phyloP scores from a whole-genome alignment of 805 yeast species.

The Cyberlindnera japonica region DNA sequence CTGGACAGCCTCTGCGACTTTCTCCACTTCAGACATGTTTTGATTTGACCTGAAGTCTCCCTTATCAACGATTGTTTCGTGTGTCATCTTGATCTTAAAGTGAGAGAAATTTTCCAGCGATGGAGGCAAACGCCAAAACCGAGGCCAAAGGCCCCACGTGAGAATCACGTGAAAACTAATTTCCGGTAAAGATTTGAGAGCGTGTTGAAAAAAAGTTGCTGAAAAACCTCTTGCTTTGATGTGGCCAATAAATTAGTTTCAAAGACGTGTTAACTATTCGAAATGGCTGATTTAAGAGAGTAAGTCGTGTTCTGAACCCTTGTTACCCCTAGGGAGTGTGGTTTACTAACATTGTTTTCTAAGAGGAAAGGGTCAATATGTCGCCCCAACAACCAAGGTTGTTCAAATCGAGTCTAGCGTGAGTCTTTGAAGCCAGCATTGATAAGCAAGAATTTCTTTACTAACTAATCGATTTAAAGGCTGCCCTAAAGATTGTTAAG shows the following conservation, averaged over 20 bases:
- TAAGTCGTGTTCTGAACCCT: background rate
- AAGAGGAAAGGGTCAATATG: slow-evolving; percentile 12
- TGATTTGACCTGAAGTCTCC: too few species aligned
- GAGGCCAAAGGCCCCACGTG: too few species aligned
- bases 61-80: too few species aligned
- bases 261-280: background rate
- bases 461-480: slow-evolving; percentile 10
- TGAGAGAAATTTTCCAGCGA: background rate
- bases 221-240: too few species aligned
- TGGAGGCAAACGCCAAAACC: too few species aligned
- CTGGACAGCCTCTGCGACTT: slow-evolving; percentile 71
- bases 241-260: too few species aligned
- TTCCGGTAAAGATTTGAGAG: background rate
- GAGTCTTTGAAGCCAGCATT: background rate
- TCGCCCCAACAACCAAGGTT: slow-evolving; percentile 18
- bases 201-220: background rate
- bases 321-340: background rate
- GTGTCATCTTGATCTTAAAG: too few species aligned
- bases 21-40: slow-evolving; percentile 28
- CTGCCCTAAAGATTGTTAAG: slow-evolving; percentile 51
- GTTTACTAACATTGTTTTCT: slow-evolving; percentile 1
- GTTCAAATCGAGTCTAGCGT: slow-evolving; percentile 21
- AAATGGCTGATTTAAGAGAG: slow-evolving; percentile 10
- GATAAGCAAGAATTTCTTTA: background rate
- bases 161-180: too few species aligned